Evolutionary conservation across 108 stramenopile genomes (phyloP).

Genomic region (Conticribra guillardii): DNA sequence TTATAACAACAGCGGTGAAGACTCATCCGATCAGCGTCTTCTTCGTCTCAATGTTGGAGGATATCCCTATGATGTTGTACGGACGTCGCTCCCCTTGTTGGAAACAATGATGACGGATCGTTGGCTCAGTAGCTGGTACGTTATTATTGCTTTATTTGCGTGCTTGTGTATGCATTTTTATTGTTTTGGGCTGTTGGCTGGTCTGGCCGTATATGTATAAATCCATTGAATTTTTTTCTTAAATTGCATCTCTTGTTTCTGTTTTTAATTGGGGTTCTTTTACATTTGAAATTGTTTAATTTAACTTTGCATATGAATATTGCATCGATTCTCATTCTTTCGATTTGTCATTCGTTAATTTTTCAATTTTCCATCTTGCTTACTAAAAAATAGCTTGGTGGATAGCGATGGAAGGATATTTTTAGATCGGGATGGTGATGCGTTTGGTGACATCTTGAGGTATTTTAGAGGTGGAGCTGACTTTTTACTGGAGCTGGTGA

Average conservation of each 20-base stretch:
- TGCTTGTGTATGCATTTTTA: too few species aligned
- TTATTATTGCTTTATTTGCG: too few species aligned
- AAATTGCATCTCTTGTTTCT: too few species aligned
- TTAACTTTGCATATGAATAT: too few species aligned
- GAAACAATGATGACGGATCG: constrained; percentile 52
- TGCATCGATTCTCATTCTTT: too few species aligned
- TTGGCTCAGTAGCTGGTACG: constrained; percentile 29
- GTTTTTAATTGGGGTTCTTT: too few species aligned
- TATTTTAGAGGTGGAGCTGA: constrained; percentile 31
- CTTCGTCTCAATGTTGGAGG: constrained; percentile 48
- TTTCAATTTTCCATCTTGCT: too few species aligned
- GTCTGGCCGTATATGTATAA: too few species aligned
- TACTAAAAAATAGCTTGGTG: constrained; percentile 23
- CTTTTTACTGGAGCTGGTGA: constrained; percentile 26
- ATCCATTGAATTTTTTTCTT: too few species aligned
- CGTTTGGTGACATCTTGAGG: constrained; percentile 36
- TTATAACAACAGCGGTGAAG: not conserved
- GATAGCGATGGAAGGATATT: constrained; percentile 39
- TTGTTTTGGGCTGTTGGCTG: too few species aligned
- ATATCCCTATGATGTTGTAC: constrained; percentile 40
- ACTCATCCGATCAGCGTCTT: constrained; percentile 12
- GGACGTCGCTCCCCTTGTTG: constrained; percentile 37
- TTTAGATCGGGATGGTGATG: constrained; percentile 45
- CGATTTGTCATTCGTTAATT: too few species aligned
- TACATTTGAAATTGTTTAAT: too few species aligned